Conservation (phyloP, 345 rosid genomes). For the Brassica napus region Da-Ae NC_063441.1:19779501-19780000, state of each 20-base stretch:
- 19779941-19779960: constrained; percentile 23
- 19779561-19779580: not conserved
- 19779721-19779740: not conserved
- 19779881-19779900: not conserved
- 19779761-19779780: not conserved
- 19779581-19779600: not conserved
- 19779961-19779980: constrained; percentile 23
- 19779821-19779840: not conserved
- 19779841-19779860: not conserved
- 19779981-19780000: not conserved
- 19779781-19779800: not conserved
- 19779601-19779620: not conserved
- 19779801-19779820: not conserved
- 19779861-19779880: not conserved
- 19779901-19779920: constrained; percentile 20
- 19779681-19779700: not conserved
- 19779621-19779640: not conserved
- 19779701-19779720: not conserved
- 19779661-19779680: not conserved
- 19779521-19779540: not conserved
- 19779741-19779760: not conserved
- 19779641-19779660: not conserved
- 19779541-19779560: not conserved
- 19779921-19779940: not conserved
- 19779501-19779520: constrained; percentile 34